Conservation (phyloP, 1,139 yeast species). For the Diutina scorzettiae region DNA sequence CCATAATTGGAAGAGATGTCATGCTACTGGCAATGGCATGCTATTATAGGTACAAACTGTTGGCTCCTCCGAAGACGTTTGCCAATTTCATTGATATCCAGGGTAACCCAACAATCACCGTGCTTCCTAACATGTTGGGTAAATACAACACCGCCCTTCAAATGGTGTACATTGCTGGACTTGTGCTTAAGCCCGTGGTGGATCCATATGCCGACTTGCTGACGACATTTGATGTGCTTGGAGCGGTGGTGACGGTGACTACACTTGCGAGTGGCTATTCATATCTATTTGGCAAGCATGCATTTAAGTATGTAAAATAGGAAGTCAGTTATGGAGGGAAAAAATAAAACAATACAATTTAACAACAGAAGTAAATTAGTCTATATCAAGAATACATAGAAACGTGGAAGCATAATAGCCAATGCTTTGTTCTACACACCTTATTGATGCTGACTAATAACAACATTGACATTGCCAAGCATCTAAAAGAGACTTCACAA, state of each 20-base stretch:
- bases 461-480: too few species aligned
- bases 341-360: too few species aligned
- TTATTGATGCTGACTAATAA: too few species aligned
- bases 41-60: slow-evolving; percentile 58
- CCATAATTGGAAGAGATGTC: slow-evolving; percentile 80
- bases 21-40: slow-evolving; percentile 66
- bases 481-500: too few species aligned
- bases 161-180: slow-evolving; percentile 76
- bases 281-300: slow-evolving; percentile 40
- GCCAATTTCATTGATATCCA: slow-evolving; percentile 50
- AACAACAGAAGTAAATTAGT: too few species aligned
- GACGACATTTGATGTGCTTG: slow-evolving; percentile 11
- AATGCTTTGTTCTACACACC: too few species aligned
- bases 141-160: slow-evolving; percentile 86
- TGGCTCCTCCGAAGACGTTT: slow-evolving; percentile 69
- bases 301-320: not conserved
- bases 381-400: too few species aligned
- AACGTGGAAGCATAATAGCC: too few species aligned
- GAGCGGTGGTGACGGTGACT: slow-evolving; percentile 55
- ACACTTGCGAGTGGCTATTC: slow-evolving; percentile 73
- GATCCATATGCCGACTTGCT: slow-evolving; percentile 9
- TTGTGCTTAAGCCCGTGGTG: slow-evolving; percentile 57
- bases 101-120: slow-evolving; percentile 75
- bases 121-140: slow-evolving; percentile 79
- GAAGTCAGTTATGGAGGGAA: too few species aligned